Evolutionary conservation across 2,329 filamentous ascomycete genomes (phyloP).

Genomic region (Diaporthe capsici): DNA sequence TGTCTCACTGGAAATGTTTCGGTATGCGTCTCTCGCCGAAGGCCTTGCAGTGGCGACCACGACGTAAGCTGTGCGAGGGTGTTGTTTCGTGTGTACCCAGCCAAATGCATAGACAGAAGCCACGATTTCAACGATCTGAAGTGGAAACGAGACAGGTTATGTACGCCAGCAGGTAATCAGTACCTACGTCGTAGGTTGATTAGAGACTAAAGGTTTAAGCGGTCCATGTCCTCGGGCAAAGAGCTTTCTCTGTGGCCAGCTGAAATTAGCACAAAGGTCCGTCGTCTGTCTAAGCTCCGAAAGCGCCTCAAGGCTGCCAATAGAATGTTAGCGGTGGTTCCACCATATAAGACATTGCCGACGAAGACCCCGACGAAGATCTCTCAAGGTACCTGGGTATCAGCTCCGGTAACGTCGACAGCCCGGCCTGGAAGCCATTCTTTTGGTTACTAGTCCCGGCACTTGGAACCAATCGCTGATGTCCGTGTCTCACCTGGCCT

Average conservation of each 20-base stretch:
- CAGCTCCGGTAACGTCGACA: too few relatives aligned
- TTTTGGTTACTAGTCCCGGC: not conserved
- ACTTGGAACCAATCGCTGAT: not conserved
- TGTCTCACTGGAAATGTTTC: not conserved
- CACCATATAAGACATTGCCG: slow-evolving; percentile 15
- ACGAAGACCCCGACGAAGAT: not conserved
- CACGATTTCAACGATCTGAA: not conserved
- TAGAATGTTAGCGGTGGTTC: slow-evolving; percentile 1
- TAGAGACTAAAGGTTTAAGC: not conserved
- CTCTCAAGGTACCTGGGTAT: not conserved
- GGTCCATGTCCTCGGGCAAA: not conserved
- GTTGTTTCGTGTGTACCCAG: not conserved
- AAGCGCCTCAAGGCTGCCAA: slow-evolving; percentile 19
- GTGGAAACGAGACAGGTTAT: not conserved
- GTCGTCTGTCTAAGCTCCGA: slow-evolving; percentile 15
- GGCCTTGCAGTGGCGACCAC: not conserved
- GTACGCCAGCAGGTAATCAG: not conserved
- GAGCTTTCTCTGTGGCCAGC: not conserved
- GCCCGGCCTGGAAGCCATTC: not conserved
- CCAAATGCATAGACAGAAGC: not conserved
- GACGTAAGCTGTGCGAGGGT: not conserved
- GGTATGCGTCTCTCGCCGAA: not conserved
- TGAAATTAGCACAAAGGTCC: not conserved
- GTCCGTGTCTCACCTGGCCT: not conserved
- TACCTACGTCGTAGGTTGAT: not conserved